Conservation (phyloP, 768 basidiomycete species). For the Mycena polygramma region DNA sequence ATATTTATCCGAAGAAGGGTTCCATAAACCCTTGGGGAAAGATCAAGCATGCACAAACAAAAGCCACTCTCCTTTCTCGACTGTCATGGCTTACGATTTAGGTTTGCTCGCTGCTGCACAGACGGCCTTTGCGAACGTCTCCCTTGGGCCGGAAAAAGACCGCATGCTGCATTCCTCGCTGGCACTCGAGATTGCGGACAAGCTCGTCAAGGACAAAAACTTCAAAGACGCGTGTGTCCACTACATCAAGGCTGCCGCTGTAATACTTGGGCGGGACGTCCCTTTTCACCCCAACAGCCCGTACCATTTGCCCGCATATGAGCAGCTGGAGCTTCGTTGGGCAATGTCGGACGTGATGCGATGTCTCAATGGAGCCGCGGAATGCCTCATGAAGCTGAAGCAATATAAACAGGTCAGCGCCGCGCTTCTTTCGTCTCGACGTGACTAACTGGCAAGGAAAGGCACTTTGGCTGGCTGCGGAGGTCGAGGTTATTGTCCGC, state of each 20-base stretch:
- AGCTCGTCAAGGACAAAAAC: slow-evolving; percentile 8
- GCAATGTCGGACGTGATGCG: slow-evolving; percentile 13
- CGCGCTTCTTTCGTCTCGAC: neutral
- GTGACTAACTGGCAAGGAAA: slow-evolving; percentile 11
- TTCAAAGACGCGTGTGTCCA: slow-evolving; percentile 17
- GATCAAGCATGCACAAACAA: no score
- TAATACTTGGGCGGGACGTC: slow-evolving; percentile 6
- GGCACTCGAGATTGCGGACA: neutral
- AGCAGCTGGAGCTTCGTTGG: neutral
- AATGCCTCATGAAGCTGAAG: slow-evolving; percentile 2
- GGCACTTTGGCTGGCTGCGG: slow-evolving; percentile 48
- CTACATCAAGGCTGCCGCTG: slow-evolving; percentile 9
- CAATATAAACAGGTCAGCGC: slow-evolving; percentile 13
- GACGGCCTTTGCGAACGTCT: no score
- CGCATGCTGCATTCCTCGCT: no score
- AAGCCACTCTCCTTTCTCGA: no score
- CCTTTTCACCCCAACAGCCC: slow-evolving; percentile 6
- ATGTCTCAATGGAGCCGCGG: slow-evolving; percentile 21
- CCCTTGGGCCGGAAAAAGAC: no score
- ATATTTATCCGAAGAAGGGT: no score
- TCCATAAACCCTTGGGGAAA: no score
- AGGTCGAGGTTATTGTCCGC: slow-evolving; percentile 44
- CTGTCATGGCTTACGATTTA: no score
- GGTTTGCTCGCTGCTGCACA: no score
- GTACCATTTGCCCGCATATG: slow-evolving; percentile 7